A percentile compares a stretch with the other conserved stretches of the same genome.
These are phyloP conservation scores for Colletotrichum caudatum DNA, from an alignment of 2,329 filamentous ascomycete genomes.

Conservation along the genomic window DNA sequence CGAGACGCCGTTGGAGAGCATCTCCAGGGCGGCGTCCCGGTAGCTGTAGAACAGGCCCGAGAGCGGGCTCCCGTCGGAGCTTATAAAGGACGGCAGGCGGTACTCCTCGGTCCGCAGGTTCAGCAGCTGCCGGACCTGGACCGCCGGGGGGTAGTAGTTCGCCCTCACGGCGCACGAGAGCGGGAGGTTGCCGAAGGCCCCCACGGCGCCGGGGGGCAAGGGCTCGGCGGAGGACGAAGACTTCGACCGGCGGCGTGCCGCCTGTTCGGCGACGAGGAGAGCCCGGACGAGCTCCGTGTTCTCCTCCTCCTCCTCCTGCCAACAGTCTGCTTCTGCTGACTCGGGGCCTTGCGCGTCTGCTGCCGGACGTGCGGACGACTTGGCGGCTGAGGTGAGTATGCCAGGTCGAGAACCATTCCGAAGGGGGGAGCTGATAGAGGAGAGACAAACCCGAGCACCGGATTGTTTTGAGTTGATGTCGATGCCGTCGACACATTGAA, in stretches of 20 bases:
- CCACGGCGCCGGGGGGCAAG: slow-evolving; percentile 28
- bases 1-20: slow-evolving; percentile 25
- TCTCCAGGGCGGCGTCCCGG: slow-evolving; percentile 29
- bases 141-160: slow-evolving; percentile 24
- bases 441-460: background rate
- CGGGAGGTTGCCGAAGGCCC: slow-evolving; percentile 31
- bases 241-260: background rate
- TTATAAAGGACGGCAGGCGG: slow-evolving; percentile 30
- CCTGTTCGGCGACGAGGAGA: slow-evolving; percentile 4
- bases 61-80: slow-evolving; percentile 27
- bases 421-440: too few species aligned
- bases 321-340: background rate
- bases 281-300: slow-evolving; percentile 4
- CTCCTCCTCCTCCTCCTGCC: too few species aligned
- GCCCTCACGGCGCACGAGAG: slow-evolving; percentile 25
- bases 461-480: background rate
- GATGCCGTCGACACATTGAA: slow-evolving; percentile 11
- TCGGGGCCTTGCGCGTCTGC: background rate
- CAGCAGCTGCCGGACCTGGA: slow-evolving; percentile 21
- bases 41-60: slow-evolving; percentile 35
- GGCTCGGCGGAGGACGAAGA: background rate
- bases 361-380: background rate
- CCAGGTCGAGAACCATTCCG: too few species aligned
- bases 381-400: background rate
- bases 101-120: slow-evolving; percentile 33